These are phyloP conservation scores for Fusarium subglutinans DNA, from an alignment of 2,329 filamentous ascomycete species.

Conservation along the genomic window DNA sequence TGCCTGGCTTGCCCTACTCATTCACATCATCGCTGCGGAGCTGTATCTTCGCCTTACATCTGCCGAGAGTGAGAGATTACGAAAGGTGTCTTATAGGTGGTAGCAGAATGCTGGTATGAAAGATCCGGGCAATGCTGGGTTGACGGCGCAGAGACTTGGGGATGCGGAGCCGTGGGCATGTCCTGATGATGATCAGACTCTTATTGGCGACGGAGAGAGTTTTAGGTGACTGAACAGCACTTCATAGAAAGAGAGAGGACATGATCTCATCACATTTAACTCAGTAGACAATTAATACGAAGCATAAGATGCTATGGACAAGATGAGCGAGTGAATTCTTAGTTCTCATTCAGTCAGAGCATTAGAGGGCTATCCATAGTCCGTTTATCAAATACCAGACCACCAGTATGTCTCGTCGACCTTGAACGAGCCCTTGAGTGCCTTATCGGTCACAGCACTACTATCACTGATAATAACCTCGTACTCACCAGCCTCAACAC, in stretches of 20 bases:
- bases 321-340: background rate
- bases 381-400: constrained; percentile 60
- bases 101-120: constrained; percentile 64
- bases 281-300: background rate
- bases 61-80: constrained; percentile 61
- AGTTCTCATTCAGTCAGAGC: background rate
- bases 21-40: constrained; percentile 62
- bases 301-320: background rate
- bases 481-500: constrained; percentile 72
- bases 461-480: constrained; percentile 69
- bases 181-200: background rate
- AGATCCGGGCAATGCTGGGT: constrained; percentile 58
- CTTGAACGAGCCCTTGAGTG: constrained; percentile 62
- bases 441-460: constrained; percentile 59
- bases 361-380: background rate
- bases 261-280: background rate
- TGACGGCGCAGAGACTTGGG: constrained; percentile 47
- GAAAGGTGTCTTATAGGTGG: constrained; percentile 64
- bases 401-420: constrained; percentile 73
- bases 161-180: constrained; percentile 31
- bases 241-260: background rate
- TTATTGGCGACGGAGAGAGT: background rate
- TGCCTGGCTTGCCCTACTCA: constrained; percentile 60
- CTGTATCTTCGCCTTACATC: constrained; percentile 62
- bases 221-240: background rate